A percentile compares a stretch with the other conserved stretches of the same genome.
These are phyloP conservation scores for Hermanozyma aechmeae DNA, from an alignment of 805 yeast genomes.

Conservation along the genomic window DNA sequence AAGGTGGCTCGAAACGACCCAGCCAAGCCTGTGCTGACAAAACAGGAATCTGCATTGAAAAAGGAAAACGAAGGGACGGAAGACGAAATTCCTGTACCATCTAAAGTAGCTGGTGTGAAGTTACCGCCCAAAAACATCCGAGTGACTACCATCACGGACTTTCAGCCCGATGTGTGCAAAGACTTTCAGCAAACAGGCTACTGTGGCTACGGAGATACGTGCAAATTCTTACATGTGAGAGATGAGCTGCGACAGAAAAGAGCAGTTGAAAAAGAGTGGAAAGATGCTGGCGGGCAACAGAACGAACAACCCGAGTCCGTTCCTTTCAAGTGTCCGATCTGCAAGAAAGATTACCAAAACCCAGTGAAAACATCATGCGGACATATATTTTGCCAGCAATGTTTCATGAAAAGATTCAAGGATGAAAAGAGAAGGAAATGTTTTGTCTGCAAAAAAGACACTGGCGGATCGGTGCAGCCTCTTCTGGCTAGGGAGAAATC, in stretches of 20 bases:
- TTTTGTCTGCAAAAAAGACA: conserved; percentile 48
- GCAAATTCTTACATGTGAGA: conserved; percentile 87
- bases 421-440: conserved; percentile 35
- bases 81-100: background rate
- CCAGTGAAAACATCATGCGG: conserved; percentile 55
- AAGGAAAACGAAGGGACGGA: background rate
- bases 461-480: conserved; percentile 51
- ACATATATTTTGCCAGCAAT: conserved; percentile 56
- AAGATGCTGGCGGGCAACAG: conserved; percentile 20
- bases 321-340: conserved; percentile 56
- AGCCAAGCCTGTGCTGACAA: background rate
- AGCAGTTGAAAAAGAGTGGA: conserved; percentile 67
- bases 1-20: background rate
- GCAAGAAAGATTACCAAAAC: conserved; percentile 41
- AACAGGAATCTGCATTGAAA: background rate
- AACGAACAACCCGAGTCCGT: conserved; percentile 15
- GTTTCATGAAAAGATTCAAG: conserved; percentile 43
- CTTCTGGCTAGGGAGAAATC: conserved; percentile 16
- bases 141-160: conserved; percentile 68
- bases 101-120: conserved; percentile 12
- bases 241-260: conserved; percentile 73
- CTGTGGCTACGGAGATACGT: conserved; percentile 96
- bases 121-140: conserved; percentile 35
- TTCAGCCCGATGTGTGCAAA: conserved; percentile 89
- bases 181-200: conserved; percentile 86